Conservation (phyloP, 768 basidiomycete species). For the Hydnum rufescens region DNA sequence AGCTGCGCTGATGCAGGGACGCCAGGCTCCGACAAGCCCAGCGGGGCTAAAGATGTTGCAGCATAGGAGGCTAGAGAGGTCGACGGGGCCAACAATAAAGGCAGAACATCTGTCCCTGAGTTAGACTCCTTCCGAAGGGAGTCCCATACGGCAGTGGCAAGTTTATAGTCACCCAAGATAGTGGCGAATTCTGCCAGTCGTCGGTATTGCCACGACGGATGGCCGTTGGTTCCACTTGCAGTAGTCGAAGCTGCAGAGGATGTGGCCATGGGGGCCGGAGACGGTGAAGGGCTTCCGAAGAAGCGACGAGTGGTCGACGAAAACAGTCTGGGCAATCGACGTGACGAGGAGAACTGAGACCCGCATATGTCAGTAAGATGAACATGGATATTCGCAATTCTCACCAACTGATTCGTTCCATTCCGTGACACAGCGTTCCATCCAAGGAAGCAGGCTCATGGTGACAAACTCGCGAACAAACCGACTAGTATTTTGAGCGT, state of each 20-base stretch:
- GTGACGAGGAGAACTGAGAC: conserved; percentile 44
- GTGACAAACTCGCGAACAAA: conserved; percentile 77
- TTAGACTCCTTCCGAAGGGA: conserved; percentile 51
- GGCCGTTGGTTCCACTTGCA: conserved; percentile 18
- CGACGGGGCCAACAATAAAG: conserved; percentile 43
- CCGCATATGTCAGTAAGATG: neutral
- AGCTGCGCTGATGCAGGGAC: conserved; percentile 37
- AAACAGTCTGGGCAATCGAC: conserved; percentile 67
- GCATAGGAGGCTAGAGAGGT: conserved; percentile 40
- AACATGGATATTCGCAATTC: neutral
- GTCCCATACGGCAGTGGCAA: conserved; percentile 75
- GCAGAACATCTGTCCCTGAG: conserved; percentile 72
- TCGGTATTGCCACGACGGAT: conserved; percentile 31
- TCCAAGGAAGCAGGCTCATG: conserved; percentile 85
- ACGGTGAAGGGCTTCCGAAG: conserved; percentile 41
- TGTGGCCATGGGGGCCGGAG: conserved; percentile 21
- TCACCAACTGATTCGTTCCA: conserved; percentile 69
- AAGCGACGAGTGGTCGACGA: conserved; percentile 70
- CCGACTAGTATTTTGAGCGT: conserved; percentile 52
- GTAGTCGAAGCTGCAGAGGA: conserved; percentile 10
- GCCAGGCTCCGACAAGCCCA: conserved; percentile 14
- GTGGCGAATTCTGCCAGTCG: conserved; percentile 95
- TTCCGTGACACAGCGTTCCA: conserved; percentile 83
- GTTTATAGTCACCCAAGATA: conserved; percentile 71
- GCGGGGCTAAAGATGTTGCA: conserved; percentile 33